Conservation (phyloP, 139 green algal genomes). For the Deuterostichococcus epilithicus region DNA sequence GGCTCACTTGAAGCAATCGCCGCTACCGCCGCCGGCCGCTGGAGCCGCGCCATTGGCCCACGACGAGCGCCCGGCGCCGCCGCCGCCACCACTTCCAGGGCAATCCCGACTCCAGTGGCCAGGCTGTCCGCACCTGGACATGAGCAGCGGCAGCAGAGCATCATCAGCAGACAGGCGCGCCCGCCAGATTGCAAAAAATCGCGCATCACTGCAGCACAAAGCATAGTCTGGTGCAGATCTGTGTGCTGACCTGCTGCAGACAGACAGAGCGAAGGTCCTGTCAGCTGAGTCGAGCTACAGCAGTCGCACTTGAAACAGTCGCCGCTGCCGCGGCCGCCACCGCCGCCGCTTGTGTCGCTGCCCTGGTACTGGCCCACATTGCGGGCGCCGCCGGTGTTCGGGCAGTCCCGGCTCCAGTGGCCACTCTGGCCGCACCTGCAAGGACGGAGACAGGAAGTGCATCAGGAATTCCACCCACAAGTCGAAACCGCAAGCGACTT, state of each 20-base stretch:
- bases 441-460: too few relatives aligned
- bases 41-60: background rate
- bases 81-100: conserved; percentile 7
- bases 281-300: too few relatives aligned
- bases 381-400: background rate
- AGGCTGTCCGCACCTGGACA: conserved; percentile 19
- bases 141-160: background rate
- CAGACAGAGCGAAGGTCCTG: too few relatives aligned
- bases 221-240: too few relatives aligned
- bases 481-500: too few relatives aligned
- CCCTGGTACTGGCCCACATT: background rate
- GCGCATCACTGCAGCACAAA: too few relatives aligned
- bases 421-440: conserved; percentile 7
- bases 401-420: conserved; percentile 6
- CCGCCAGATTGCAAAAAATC: too few relatives aligned
- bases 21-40: too few relatives aligned
- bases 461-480: too few relatives aligned
- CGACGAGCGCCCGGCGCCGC: background rate
- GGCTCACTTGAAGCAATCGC: background rate
- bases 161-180: too few relatives aligned
- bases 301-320: too few relatives aligned
- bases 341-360: background rate
- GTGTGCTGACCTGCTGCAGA: too few relatives aligned
- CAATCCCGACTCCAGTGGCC: conserved; percentile 32
- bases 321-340: background rate